Conservation (phyloP, 208 protist genomes). For the Trypanosomatidae sp. region DNA sequence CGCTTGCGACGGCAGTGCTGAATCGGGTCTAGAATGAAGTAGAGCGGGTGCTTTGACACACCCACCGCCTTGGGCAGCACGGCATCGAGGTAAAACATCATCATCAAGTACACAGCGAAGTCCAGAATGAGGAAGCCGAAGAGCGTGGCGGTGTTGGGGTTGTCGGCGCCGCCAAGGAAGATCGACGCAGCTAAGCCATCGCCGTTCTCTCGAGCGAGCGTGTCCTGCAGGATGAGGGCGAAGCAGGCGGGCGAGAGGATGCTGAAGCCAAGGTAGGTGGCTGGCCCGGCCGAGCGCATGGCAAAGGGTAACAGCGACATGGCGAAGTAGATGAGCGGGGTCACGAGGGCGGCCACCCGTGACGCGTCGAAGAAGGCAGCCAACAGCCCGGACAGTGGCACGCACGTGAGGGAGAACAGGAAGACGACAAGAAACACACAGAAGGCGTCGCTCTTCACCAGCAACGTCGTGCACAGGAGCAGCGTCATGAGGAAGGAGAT, state of each 20-base stretch:
- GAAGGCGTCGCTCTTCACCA: slow-evolving; percentile 36
- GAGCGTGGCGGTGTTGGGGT: slow-evolving; percentile 8
- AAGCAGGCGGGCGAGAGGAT: slow-evolving; percentile 49
- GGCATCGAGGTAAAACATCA: slow-evolving; percentile 75
- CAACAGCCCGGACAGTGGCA: slow-evolving; percentile 48
- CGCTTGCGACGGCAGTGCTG: slow-evolving; percentile 18
- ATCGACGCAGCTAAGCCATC: slow-evolving; percentile 4
- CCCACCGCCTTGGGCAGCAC: slow-evolving; percentile 64
- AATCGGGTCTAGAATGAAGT: slow-evolving; percentile 49
- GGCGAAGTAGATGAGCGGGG: slow-evolving; percentile 72
- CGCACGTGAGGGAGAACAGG: slow-evolving; percentile 44
- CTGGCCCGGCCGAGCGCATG: background rate
- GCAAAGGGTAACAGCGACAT: slow-evolving; percentile 24
- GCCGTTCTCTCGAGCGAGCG: slow-evolving; percentile 30
- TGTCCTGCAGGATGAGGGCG: slow-evolving; percentile 17
- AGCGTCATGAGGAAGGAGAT: slow-evolving; percentile 27
- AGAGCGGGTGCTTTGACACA: slow-evolving; percentile 42
- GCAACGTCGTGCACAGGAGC: slow-evolving; percentile 42
- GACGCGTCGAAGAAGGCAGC: slow-evolving; percentile 65
- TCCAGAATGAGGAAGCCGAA: slow-evolving; percentile 29
- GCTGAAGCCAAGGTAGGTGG: slow-evolving; percentile 8
- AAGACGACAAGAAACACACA: slow-evolving; percentile 56
- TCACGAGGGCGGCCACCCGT: slow-evolving; percentile 46
- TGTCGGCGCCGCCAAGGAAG: background rate
- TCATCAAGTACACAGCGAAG: slow-evolving; percentile 51